These are phyloP conservation scores for Taiwanofungus camphoratus DNA, from an alignment of 1,284 basidiomycete genomes.

Conservation along the genomic window DNA sequence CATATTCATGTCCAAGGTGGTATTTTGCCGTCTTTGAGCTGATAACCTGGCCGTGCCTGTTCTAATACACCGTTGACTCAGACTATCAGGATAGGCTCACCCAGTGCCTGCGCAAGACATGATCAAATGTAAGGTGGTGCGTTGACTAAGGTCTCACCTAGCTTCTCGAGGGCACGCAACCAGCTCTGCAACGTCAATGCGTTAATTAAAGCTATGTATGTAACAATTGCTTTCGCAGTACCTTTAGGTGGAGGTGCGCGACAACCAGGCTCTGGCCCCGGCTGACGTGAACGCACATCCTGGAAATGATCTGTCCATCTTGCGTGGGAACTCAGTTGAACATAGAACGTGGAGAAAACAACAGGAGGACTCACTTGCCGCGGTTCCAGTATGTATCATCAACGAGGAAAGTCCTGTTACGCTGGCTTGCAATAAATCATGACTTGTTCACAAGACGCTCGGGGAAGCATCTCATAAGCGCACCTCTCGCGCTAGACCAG, in stretches of 20 bases:
- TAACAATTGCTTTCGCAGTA: constrained; percentile 19
- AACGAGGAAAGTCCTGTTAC: constrained; percentile 30
- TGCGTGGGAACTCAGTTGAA: not conserved
- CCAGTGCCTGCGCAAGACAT: constrained; percentile 46
- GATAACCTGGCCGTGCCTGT: constrained; percentile 41
- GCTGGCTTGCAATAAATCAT: constrained; percentile 16
- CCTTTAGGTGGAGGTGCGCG: constrained; percentile 56
- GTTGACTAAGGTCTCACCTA: constrained; percentile 35
- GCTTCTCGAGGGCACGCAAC: constrained; percentile 66
- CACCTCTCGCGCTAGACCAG: constrained; percentile 60
- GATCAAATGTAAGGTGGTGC: constrained; percentile 5
- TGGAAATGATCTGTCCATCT: constrained; percentile 67
- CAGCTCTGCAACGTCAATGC: constrained; percentile 39
- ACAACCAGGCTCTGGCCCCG: constrained; percentile 61
- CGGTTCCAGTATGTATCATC: constrained; percentile 57
- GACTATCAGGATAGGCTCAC: constrained; percentile 30
- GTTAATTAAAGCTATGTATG: constrained; percentile 3
- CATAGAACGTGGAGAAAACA: not conserved
- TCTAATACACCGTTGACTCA: constrained; percentile 1
- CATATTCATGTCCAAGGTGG: constrained; percentile 53
- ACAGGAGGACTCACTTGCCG: constrained; percentile 44
- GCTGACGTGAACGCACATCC: constrained; percentile 47
- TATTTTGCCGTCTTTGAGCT: constrained; percentile 59
- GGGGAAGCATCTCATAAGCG: constrained; percentile 11
- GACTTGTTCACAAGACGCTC: constrained; percentile 29